A percentile compares a stretch with the other conserved stretches of the same genome.
phyloP scores from a whole-genome alignment of 306 rosid species.

The Lathyrus sativus region DNA sequence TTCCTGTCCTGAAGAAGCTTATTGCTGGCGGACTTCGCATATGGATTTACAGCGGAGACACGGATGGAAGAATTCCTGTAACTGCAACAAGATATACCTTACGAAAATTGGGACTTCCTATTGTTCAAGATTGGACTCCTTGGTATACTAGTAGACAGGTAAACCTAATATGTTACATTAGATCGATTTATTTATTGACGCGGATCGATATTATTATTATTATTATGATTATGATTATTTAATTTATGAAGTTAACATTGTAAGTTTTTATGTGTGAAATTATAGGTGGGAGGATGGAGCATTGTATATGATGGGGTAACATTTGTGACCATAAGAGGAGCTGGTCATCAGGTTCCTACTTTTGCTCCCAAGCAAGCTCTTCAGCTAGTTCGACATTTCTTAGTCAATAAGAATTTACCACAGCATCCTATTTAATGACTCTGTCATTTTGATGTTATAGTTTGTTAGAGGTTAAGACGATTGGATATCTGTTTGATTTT shows the following conservation, averaged over 20 bases:
- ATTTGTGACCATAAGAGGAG: slow-evolving; percentile 56
- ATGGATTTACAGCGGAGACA: slow-evolving; percentile 77
- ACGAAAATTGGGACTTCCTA: slow-evolving; percentile 44
- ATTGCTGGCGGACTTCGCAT: slow-evolving; percentile 68
- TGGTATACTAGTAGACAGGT: slow-evolving; percentile 56
- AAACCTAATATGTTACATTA: neutral
- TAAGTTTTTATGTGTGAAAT: neutral
- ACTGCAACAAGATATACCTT: slow-evolving; percentile 54
- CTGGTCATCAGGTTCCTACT: slow-evolving; percentile 63
- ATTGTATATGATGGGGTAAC: slow-evolving; percentile 44
- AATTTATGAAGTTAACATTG: neutral
- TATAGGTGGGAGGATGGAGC: slow-evolving; percentile 58
- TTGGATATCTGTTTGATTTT: too few species aligned
- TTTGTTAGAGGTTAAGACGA: too few species aligned
- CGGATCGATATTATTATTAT: neutral
- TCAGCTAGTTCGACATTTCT: slow-evolving; percentile 45
- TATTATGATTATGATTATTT: neutral
- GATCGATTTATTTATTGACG: neutral
- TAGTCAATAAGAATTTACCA: slow-evolving; percentile 51
- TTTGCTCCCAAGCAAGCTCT: slow-evolving; percentile 54
- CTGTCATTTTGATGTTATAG: too few species aligned
- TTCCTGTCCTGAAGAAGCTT: slow-evolving; percentile 68
- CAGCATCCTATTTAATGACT: slow-evolving; percentile 30
- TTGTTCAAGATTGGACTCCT: slow-evolving; percentile 56
- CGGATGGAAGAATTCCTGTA: slow-evolving; percentile 56